These are phyloP conservation scores for Heritiera littoralis DNA, from an alignment of 345 rosid species.

Conservation along the genomic window DNA sequence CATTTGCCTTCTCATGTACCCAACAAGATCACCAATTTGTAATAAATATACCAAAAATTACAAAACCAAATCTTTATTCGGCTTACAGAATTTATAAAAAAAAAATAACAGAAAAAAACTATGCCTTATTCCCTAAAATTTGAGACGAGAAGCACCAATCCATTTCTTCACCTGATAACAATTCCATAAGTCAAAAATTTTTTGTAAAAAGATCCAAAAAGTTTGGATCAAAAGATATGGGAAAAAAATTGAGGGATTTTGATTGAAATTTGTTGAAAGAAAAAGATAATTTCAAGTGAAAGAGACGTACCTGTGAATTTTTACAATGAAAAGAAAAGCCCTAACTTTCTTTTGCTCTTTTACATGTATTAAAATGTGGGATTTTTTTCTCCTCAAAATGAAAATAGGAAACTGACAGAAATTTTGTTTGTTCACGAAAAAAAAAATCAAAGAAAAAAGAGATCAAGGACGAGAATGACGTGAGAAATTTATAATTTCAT, in stretches of 20 bases:
- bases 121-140: neutral
- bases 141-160: constrained; percentile 23
- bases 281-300: constrained; percentile 11
- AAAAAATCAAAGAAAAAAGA: neutral
- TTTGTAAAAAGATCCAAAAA: neutral
- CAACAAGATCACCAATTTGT: neutral
- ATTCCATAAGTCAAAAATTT: neutral
- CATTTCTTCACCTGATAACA: constrained; percentile 38
- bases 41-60: neutral
- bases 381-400: neutral
- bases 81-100: neutral
- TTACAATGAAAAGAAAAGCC: constrained; percentile 18
- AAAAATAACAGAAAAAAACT: too few species aligned
- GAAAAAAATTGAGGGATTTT: neutral
- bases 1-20: neutral
- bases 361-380: neutral
- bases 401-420: neutral
- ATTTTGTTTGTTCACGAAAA: constrained; percentile 12
- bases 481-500: constrained; percentile 24
- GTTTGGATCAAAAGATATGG: too few species aligned
- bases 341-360: neutral
- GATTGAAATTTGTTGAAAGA: neutral
- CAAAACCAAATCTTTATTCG: constrained; percentile 19
- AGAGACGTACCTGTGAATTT: constrained; percentile 35
- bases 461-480: constrained; percentile 5